phyloP scores from a whole-genome alignment of 1,284 basidiomycete species.

The Sutorius eximius region DNA sequence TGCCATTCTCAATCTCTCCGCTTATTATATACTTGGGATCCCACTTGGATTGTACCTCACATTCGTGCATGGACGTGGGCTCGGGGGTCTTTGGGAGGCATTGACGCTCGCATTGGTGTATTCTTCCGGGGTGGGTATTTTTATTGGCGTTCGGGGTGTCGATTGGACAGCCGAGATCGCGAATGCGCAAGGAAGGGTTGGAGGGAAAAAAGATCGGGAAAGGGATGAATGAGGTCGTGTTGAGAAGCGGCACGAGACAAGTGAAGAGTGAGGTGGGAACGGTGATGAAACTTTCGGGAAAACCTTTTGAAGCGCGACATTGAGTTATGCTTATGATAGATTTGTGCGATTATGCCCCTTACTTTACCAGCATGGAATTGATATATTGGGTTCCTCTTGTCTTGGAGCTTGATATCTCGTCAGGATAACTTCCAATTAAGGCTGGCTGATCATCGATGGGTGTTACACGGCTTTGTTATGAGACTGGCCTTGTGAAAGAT shows the following conservation, averaged over 20 bases:
- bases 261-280: background rate
- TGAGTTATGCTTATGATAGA: background rate
- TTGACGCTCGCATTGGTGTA: conserved; percentile 63
- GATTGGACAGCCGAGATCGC: conserved; percentile 65
- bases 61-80: conserved; percentile 48
- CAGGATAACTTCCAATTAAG: too few species aligned
- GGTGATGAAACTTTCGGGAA: too few species aligned
- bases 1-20: conserved; percentile 61
- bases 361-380: background rate
- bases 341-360: background rate
- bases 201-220: conserved; percentile 9
- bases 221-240: conserved; percentile 22
- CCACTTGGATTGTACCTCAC: conserved; percentile 68
- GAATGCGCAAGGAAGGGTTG: conserved; percentile 44
- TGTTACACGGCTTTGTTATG: too few species aligned
- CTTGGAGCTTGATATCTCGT: background rate
- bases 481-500: too few species aligned
- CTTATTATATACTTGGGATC: conserved; percentile 69
- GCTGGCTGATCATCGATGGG: too few species aligned
- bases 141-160: conserved; percentile 47
- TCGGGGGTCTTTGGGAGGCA: conserved; percentile 71
- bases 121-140: conserved; percentile 49
- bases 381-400: background rate
- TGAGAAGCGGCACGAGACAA: conserved; percentile 19
- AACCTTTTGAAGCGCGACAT: background rate